phyloP scores from a whole-genome alignment of 148 eudicot genomes.

The Talinum fruticosum region DNA sequence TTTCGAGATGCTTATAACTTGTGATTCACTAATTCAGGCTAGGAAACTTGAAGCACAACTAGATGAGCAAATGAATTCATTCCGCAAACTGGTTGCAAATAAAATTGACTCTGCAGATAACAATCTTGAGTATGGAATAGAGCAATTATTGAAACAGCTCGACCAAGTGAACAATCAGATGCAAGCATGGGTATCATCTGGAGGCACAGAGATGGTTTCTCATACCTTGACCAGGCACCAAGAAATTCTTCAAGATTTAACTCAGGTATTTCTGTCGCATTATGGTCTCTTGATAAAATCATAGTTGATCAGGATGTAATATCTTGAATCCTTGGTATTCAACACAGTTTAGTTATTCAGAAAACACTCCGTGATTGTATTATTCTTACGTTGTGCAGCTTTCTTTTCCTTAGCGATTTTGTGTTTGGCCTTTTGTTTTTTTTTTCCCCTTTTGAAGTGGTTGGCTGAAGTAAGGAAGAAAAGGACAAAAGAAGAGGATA shows the following conservation, averaged over 20 bases:
- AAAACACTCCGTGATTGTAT: too few relatives aligned
- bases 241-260: conserved; percentile 95
- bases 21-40: conserved; percentile 44
- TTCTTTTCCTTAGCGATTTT: too few relatives aligned
- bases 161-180: conserved; percentile 80
- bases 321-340: background rate
- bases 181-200: conserved; percentile 98
- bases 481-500: too few relatives aligned
- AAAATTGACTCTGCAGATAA: conserved; percentile 64
- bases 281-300: conserved; percentile 4
- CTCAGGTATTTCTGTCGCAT: conserved; percentile 54
- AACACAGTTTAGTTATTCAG: background rate
- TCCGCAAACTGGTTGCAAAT: conserved; percentile 70
- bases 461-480: too few relatives aligned
- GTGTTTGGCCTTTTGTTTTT: too few relatives aligned
- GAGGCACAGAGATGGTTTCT: conserved; percentile 96
- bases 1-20: background rate
- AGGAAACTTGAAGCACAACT: conserved; percentile 96
- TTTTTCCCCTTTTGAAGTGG: too few relatives aligned
- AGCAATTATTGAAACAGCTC: conserved; percentile 73
- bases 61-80: conserved; percentile 93
- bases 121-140: conserved; percentile 69
- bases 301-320: background rate
- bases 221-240: conserved; percentile 96
- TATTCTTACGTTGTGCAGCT: too few relatives aligned